A percentile compares a stretch with the other conserved stretches of the same genome.
Conservation (phyloP, 2,329 filamentous ascomycete species). For the Penicillium italicum region DNA sequence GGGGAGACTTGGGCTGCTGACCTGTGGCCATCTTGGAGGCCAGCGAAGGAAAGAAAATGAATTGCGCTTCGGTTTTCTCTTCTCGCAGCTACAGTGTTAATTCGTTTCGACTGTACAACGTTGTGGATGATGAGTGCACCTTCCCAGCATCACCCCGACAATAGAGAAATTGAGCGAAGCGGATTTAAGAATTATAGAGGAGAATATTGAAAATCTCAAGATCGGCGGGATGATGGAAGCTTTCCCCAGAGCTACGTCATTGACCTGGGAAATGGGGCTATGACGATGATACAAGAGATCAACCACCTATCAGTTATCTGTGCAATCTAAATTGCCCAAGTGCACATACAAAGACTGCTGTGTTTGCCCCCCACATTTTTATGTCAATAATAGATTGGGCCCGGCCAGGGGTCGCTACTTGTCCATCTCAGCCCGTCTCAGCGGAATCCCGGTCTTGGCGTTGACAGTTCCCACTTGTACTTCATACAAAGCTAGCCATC, state of each 20-base stretch:
- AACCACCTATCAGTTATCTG: conserved; percentile 2
- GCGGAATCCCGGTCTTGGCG: not conserved
- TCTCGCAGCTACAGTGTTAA: not conserved
- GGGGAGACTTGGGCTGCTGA: conserved; percentile 13
- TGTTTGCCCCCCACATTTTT: conserved; percentile 10
- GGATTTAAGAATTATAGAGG: not conserved
- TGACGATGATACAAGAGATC: conserved; percentile 17
- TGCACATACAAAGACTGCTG: not conserved
- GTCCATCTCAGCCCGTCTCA: not conserved
- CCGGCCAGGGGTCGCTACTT: not conserved
- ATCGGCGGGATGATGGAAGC: conserved; percentile 7
- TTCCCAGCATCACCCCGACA: not conserved
- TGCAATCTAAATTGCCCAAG: not conserved
- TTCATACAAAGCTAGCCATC: not conserved
- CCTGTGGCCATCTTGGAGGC: conserved; percentile 10
- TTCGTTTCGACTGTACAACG: not conserved
- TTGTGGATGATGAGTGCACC: not conserved
- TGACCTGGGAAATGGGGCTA: conserved; percentile 16
- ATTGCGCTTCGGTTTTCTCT: not conserved
- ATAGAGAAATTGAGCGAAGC: not conserved
- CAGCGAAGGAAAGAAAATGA: not conserved
- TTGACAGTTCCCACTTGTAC: not conserved
- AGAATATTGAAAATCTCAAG: not conserved
- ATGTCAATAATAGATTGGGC: not conserved
- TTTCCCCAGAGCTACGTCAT: conserved; percentile 24